Evolutionary conservation across 495 filamentous ascomycete genomes (phyloP), one percentile per base, ranked within the genome.

Genomic region (Lepidopterella palustris): DNA sequence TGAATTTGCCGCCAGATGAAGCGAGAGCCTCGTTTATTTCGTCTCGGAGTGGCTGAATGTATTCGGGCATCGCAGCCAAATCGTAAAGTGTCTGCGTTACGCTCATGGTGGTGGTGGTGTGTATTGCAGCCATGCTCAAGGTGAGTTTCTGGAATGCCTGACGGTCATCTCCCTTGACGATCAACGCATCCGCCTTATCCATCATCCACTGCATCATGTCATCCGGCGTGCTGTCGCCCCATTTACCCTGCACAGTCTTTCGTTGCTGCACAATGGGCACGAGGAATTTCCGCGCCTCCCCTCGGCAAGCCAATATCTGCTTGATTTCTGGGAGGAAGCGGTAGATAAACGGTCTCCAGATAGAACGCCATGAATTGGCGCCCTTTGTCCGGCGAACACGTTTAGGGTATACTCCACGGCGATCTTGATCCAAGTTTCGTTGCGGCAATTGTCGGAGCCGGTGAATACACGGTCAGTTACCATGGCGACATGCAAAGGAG

Each of bases 41-140:
- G 24, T 79, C 75, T 2, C 82, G 74, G 0, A 86, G 70, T 13
- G 70, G 70, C 4, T 74, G 57, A 8, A 80, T 58, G 59, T 76
- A 73, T 47, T 79, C 70, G 0, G 77, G 78, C 23, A 73, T 62
- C 8, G 73, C 70, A 2, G 76, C 77, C 2, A 84, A 66, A 56
- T 83, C 78, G 56, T 71, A 78, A 3, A 70, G 29, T 28, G 40
- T 18, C 32, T 63, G 60, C 21, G 50, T 48, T 20, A 53, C 45
- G 4, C 32, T 60, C 57, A 65, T 60, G 23, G 40, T 52, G 0
- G 56, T 39, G n/a, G 24, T 56, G 51, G 45, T 65, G 57, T 73
- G 71, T 15, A 73, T 73, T 0, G 68, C 60, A 4, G 59, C 66
- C 23, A 66, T 60, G 49, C 45, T 58, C 9, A 63, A 29, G 27